Evolutionary conservation across 2,329 filamentous ascomycete species (phyloP), one percentile per base, ranked within the genome.

Genomic region (Colletotrichum lindemuthianum): DNA sequence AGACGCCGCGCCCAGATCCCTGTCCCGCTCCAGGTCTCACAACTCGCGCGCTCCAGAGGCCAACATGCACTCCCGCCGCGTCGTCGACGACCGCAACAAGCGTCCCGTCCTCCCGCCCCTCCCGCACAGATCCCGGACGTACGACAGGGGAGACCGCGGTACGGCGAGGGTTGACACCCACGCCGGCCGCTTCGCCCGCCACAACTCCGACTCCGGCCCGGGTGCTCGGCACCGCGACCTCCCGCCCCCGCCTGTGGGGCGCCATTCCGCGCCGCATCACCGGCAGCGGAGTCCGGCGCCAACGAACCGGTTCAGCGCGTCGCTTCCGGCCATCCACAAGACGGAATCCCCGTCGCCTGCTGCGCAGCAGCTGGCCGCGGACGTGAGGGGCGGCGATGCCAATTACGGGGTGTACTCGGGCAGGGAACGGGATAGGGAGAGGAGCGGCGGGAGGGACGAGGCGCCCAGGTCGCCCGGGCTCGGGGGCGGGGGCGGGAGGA

Each of bases 121-220:
- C 7, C 37, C 48, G 0, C 43, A 53, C 11, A 48, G 48, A 9
- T 45, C 60, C 2, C 64, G 40, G 39, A 64, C 53, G 2, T 66
- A 66, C 33, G 63, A 66, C 36, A 48, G 59, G 4, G 39, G 40
- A 1, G 32, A 16, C 2, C 33, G 36, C 11, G 52, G 52, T 24
- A 24, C 24, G 24, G 24, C 24, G 24, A 24, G 24, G 24, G 10
- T 36, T 4, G 61, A 60, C 3, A 33, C 57, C 10, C 52, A 59
- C 34, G 24, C 59, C 15, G 33, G 41, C 3, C 36, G 63, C 10
- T 53, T 54, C 13, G 37, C 52, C 11, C 63, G 63, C 2, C 15
- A 59, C 8, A 64, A 54, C 48, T 66, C 59, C 16, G 63, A 64
- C 48, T 40, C 59, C 10, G 49, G 53, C 15, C 53, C 63, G 6